These are phyloP conservation scores for Pseudocercospora pini-densiflorae DNA, from an alignment of 2,329 filamentous ascomycete genomes.

Conservation along the genomic window DNA sequence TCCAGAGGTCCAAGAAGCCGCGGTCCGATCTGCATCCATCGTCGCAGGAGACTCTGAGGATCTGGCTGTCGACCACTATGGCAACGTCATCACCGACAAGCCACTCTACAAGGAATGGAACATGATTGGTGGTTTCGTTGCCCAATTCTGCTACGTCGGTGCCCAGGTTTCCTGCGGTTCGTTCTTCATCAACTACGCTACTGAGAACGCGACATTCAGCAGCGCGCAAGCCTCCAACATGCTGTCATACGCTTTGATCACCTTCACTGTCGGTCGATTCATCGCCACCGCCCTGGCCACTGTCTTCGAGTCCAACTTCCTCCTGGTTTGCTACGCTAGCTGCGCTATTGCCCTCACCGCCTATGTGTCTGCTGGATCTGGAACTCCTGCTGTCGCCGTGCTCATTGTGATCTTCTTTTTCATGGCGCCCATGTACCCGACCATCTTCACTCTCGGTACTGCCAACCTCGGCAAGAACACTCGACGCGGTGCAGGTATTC, in stretches of 20 bases:
- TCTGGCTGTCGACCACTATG: constrained; percentile 37
- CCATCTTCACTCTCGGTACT: constrained; percentile 47
- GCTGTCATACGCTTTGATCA: constrained; percentile 45
- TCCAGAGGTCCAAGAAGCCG: constrained; percentile 40
- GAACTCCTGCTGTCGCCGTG: constrained; percentile 39
- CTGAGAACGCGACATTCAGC: constrained; percentile 39
- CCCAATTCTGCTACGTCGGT: constrained; percentile 27
- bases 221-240: constrained; percentile 41
- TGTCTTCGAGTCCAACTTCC: constrained; percentile 44
- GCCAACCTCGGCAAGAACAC: constrained; percentile 47
- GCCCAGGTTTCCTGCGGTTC: constrained; percentile 29
- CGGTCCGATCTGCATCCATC: constrained; percentile 35
- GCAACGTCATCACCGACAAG: constrained; percentile 38
- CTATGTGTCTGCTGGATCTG: constrained; percentile 39
- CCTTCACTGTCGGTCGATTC: constrained; percentile 47
- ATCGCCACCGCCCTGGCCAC: constrained; percentile 43
- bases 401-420: constrained; percentile 46
- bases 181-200: constrained; percentile 49
- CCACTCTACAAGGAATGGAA: constrained; percentile 47
- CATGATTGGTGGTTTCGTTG: constrained; percentile 45
- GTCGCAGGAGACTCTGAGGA: constrained; percentile 35
- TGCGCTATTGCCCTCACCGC: constrained; percentile 42
- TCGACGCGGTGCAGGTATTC: constrained; percentile 46
- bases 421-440: constrained; percentile 45
- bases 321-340: constrained; percentile 41